A percentile compares a stretch with the other conserved stretches of the same genome.
phyloP scores from a whole-genome alignment of 306 rosid genomes.

The Gastrolobium villosum region DNA sequence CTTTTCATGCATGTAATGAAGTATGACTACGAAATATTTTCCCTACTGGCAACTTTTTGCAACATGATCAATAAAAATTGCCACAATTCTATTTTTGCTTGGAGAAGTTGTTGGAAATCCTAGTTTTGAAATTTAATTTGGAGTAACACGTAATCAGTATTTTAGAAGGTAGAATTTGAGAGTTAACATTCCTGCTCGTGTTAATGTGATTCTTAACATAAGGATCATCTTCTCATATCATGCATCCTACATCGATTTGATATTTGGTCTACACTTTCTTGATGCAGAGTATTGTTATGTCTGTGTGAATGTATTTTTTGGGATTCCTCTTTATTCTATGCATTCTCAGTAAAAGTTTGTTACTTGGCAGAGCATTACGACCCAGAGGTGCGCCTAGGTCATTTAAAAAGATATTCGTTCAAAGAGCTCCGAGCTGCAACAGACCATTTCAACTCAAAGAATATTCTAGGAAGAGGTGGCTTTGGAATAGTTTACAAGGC shows the following conservation, averaged over 20 bases:
- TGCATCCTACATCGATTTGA: not conserved
- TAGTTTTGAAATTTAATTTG: constrained; percentile 1
- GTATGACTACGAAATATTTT: not conserved
- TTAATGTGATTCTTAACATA: constrained; percentile 6
- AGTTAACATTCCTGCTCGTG: not conserved
- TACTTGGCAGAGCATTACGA: constrained; percentile 87
- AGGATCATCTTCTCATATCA: not conserved
- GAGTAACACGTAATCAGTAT: not conserved
- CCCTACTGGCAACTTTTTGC: not conserved
- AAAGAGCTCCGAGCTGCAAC: constrained; percentile 98
- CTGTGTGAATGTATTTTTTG: not conserved
- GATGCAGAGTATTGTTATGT: not conserved
- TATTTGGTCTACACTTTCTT: not conserved
- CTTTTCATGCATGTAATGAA: constrained; percentile 15
- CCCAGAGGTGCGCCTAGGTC: constrained; percentile 96
- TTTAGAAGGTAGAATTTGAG: constrained; percentile 20
- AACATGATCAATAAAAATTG: not conserved
- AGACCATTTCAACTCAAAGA: constrained; percentile 92
- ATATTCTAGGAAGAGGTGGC: constrained; percentile 96
- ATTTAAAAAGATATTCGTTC: constrained; percentile 86
- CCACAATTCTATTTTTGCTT: not conserved
- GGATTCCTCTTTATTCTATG: not conserved
- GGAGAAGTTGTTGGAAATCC: not conserved
- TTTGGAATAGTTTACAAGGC: constrained; percentile 99
- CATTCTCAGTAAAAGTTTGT: constrained; percentile 36